Base-by-base conservation (phyloP, 345 rosid species). In the Eucalyptus sideroxylon region DNA sequence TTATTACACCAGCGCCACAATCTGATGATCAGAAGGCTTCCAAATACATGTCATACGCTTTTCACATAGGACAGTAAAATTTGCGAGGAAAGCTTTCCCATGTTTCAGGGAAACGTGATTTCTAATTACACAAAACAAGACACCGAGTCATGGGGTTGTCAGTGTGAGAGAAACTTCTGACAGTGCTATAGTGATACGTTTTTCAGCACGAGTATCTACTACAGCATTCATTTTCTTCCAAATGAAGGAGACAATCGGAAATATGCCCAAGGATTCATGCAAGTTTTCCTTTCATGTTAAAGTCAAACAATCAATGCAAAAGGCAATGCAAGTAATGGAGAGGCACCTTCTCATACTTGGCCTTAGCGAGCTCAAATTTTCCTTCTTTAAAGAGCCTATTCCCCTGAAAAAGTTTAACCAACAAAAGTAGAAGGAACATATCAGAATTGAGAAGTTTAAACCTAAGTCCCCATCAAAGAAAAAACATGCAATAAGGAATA, bases 381-480 rank as follows among this genome's bases (percentile, higher is more conserved):
- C 98, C 99, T 91, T 98, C 99, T 92, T 96, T 97, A 92, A 97
- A 98, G 59, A 97, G 98, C 93, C 98, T 94, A 77, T 98, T 96
- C 90, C 99, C 99, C 99, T 98, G 95, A 90, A 94, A 92, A 90
- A 34, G 44, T 87, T 30, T 42, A 87, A 55, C 60, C 88, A 87
- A 55, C 47, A 55, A 77, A 26, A 77, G 85, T 77, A 40, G 85
- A 77, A 40, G 47, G 85, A 37, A 37, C 47, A 77, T 40, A 77
- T 77, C 85, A 77, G 47, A 77, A 77, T 77, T 11, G 47, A 77
- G 9, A 77, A 40, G 47, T 77, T 77, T 23, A 77, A 77, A 23
- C 27, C 5, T 40, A 40, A 77, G 83, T 77, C 83, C 83, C 24
- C 47, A 77, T 77, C 27, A 7, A 37, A 40, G 83, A 37, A 77